Percentiles rank a stretch among this genome's conserved stretches.
phyloP scores from a whole-genome alignment of 2,329 filamentous ascomycete species.

The Chaetomium sp. region DNA sequence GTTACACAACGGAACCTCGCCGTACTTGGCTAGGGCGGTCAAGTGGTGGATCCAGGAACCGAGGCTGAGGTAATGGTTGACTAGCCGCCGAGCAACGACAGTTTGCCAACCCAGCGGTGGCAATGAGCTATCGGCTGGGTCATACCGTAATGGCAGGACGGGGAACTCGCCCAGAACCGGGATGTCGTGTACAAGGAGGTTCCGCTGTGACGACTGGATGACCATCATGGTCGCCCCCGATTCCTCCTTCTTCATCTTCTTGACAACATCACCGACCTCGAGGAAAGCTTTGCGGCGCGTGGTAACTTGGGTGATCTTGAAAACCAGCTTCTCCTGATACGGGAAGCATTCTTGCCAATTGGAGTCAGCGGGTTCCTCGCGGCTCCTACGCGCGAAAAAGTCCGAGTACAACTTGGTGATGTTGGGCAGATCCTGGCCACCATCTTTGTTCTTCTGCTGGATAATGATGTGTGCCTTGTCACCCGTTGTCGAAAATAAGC shows the following conservation, averaged over 20 bases:
- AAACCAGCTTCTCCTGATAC: conserved; percentile 83
- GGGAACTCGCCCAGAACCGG: conserved; percentile 83
- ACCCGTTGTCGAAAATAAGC: conserved; percentile 81
- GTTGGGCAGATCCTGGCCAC: conserved; percentile 81
- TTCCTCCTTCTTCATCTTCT: conserved; percentile 88
- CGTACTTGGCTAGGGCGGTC: conserved; percentile 84
- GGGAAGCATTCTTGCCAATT: conserved; percentile 79
- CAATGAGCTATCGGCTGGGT: conserved; percentile 80
- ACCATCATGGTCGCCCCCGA: conserved; percentile 78
- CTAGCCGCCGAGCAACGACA: conserved; percentile 81
- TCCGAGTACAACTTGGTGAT: conserved; percentile 86
- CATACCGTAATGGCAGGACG: conserved; percentile 75
- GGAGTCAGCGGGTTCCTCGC: conserved; percentile 65
- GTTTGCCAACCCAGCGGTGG: conserved; percentile 93
- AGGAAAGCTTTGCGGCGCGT: conserved; percentile 87
- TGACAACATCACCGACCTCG: conserved; percentile 83
- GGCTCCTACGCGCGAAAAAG: conserved; percentile 63
- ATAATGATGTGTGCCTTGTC: conserved; percentile 84
- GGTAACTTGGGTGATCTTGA: conserved; percentile 85
- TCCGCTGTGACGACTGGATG: conserved; percentile 84
- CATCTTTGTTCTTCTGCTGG: conserved; percentile 79
- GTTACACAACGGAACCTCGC: conserved; percentile 93
- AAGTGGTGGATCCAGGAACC: conserved; percentile 90
- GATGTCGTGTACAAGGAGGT: conserved; percentile 80
- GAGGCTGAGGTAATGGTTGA: conserved; percentile 89